Base-by-base conservation (phyloP, 495 filamentous ascomycete species). In the Lichina pygmaea region DNA sequence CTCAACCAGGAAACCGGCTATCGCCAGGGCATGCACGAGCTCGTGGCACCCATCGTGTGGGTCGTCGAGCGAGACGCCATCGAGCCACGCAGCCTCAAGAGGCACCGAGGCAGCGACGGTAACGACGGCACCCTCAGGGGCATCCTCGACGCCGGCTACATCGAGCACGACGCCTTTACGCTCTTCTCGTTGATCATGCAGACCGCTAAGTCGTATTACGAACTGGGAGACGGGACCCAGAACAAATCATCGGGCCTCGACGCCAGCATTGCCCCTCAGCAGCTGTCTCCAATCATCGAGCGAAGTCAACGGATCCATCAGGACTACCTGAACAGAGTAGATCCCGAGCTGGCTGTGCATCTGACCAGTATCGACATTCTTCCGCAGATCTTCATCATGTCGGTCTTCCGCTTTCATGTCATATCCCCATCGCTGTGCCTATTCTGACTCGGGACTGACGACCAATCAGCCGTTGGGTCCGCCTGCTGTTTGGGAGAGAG, bases 381-480 rank as follows among this genome's bases (percentile, higher is more conserved):
- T n/a, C 91, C 89, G 3, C 89, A 99, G 50, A 79, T 99, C 41
- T 99, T 95, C 56, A 60, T 97, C 33, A 92, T 94, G 78, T 86
- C 58, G 61, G 73, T 62, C 8, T 24, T 24, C 24, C 6, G 13
- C 12, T 12, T 2, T 3, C 44, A 17, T 43, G 6, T 17, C 10
- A 10, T 31, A 9, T 43, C 15, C 30, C 6, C 33, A 32, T 41
- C 44, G 10, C 48, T 38, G 17, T 34, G n/a, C 17, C 3, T 38
- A 36, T 8, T 16, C 16, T 44, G 24, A 47, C 49, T 44, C 53
- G 50, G 45, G 53, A 46, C 33, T n/a, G 7, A 24, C 34, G 8
- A 24, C 24, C 24, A 24, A 24, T 24, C 48, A 91, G 83, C 51
- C 83, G 89, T 42, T 99, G 89, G 89, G 79, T 95, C 46, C 72